Base-by-base conservation (phyloP, 2,329 filamentous ascomycete species). In the Diaporthe australafricana region DNA sequence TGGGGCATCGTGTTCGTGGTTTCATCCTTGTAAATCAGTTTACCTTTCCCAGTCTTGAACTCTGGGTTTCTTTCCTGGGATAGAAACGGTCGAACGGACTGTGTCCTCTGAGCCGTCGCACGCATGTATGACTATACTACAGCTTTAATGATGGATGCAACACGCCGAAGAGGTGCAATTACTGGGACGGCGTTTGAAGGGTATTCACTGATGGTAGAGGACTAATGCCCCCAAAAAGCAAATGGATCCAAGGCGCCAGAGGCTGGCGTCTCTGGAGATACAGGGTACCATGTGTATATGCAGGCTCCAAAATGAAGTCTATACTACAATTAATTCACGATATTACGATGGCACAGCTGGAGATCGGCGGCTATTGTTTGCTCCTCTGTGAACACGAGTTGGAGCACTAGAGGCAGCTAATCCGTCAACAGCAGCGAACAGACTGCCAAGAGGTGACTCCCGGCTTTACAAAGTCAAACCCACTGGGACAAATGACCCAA, bases 131-230 rank as follows among this genome's bases (percentile, higher is more conserved):
- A 69, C 42, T 50, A 69, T n/a, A n/a, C n/a, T 30, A 50, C 60
- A 65, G n/a, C 30, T 65, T 48, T 69, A 69, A 69, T 60, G 67
- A 69, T 52, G 30, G 45, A 60, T 52, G 67, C 53, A 14, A 48
- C 32, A 69, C 53, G 25, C 56, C 32, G 32, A 50, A 60, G 45
- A 52, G 16, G 11, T 22, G 42, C 32, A 69, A 38, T 56, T 57
- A 22, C n/a, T 5, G 32, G 67, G 30, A 60, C 11, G 32, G 55
- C 32, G 32, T 69, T 69, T 52, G 22, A 48, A 5, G 32, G 7
- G 42, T 30, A n/a, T n/a, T 17, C 22, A 45, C 27, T 60, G 55
- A 22, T 42, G 45, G 45, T 16, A 60, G 20, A 30, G 42, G 67
- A 40, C 35, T 22, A 8, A 42, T 30, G 25, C 60, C 32, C 67